A percentile compares a stretch with the other conserved stretches of the same genome.
These are phyloP conservation scores for Stylonectria norvegica DNA, from an alignment of 2,329 filamentous ascomycete species.

Conservation along the genomic window DNA sequence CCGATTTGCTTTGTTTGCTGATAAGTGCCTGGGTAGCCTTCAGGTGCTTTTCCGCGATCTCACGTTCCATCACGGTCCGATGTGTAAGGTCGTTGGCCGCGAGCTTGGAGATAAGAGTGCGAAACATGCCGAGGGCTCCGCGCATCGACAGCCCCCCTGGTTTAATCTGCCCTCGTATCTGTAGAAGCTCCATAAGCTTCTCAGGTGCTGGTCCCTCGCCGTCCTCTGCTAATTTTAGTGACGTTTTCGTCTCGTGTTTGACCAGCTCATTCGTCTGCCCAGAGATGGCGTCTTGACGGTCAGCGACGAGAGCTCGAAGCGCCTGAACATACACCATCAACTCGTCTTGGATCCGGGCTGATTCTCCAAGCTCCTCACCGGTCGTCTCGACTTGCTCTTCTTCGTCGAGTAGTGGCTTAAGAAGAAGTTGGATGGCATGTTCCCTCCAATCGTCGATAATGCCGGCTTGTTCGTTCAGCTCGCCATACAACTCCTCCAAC, in stretches of 20 bases:
- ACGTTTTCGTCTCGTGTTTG: constrained; percentile 65
- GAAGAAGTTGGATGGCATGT: constrained; percentile 66
- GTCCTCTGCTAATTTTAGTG: constrained; percentile 57
- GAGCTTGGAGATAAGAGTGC: constrained; percentile 59
- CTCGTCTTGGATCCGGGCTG: constrained; percentile 83
- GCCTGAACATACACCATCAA: constrained; percentile 82
- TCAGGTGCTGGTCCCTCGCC: constrained; percentile 70
- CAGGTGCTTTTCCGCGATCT: constrained; percentile 62
- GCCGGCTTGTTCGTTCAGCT: constrained; percentile 69
- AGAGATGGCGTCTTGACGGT: constrained; percentile 72
- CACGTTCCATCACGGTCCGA: constrained; percentile 64
- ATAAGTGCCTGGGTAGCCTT: constrained; percentile 54
- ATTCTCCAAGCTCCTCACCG: constrained; percentile 86
- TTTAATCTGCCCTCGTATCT: constrained; percentile 45
- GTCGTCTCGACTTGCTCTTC: constrained; percentile 70
- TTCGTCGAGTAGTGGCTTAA: constrained; percentile 76
- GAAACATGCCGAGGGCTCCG: constrained; percentile 65
- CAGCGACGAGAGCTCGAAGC: constrained; percentile 70
- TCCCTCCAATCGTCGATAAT: constrained; percentile 73
- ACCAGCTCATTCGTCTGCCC: constrained; percentile 75
- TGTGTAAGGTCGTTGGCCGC: constrained; percentile 27
- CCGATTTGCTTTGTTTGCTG: constrained; percentile 49
- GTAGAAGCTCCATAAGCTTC: constrained; percentile 51
- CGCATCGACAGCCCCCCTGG: constrained; percentile 61
- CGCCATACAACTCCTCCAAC: constrained; percentile 60